A percentile compares a stretch with the other conserved stretches of the same genome.
These are phyloP conservation scores for Fusarium equiseti DNA, from an alignment of 2,329 filamentous ascomycete genomes.

Conservation along the genomic window DNA sequence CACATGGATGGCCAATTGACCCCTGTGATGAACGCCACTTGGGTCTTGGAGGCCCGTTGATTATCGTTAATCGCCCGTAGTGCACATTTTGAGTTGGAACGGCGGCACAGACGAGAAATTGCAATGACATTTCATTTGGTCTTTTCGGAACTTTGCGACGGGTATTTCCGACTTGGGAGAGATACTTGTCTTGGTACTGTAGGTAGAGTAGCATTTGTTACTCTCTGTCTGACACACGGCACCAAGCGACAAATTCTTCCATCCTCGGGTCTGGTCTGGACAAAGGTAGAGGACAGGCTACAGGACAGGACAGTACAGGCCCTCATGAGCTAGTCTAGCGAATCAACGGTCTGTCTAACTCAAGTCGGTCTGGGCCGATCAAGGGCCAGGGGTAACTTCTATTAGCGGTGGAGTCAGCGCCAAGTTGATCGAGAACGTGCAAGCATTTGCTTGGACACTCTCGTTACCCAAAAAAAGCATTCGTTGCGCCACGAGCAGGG, in stretches of 20 bases:
- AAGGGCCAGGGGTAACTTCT: slow-evolving; percentile 5
- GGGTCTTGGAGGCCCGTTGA: neutral
- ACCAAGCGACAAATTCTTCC: neutral
- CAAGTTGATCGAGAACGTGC: slow-evolving; percentile 18
- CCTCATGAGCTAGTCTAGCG: slow-evolving; percentile 18
- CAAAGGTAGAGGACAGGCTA: neutral
- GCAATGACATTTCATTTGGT: neutral
- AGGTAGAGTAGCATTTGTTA: neutral
- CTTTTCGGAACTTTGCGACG: neutral
- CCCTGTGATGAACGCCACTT: slow-evolving; percentile 24
- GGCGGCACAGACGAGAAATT: slow-evolving; percentile 3
- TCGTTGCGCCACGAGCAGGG: slow-evolving; percentile 27
- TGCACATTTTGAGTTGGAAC: slow-evolving; percentile 1
- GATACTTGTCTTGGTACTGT: neutral
- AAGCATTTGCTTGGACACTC: slow-evolving; percentile 20
- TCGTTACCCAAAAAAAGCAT: slow-evolving; percentile 32
- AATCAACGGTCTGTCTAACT: slow-evolving; percentile 23
- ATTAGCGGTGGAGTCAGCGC: slow-evolving; percentile 1
- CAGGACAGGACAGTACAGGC: neutral
- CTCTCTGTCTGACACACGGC: neutral
- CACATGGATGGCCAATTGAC: neutral
- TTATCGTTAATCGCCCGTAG: slow-evolving; percentile 16
- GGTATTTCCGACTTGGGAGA: neutral
- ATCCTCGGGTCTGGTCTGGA: neutral
- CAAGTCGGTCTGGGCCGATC: slow-evolving; percentile 19